Evolutionary conservation across 805 yeast genomes (phyloP).

Genomic region (Blastobotrys robertii): DNA sequence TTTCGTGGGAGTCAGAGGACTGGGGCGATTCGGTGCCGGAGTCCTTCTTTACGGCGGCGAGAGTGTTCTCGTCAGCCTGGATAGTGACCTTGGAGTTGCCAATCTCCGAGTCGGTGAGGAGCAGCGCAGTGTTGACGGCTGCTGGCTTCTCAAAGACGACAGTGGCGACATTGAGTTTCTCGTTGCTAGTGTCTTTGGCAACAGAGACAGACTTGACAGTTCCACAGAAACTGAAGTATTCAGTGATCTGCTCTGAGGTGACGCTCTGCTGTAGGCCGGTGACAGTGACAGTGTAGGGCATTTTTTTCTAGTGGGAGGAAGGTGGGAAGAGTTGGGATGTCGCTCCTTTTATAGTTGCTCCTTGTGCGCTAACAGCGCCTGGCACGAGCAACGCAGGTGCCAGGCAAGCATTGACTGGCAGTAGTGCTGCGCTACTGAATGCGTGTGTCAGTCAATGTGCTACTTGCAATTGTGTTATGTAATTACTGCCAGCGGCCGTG

Average conservation of each 20-base stretch:
- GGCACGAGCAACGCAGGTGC: no score
- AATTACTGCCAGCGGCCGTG: no score
- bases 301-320: slow-evolving; percentile 44
- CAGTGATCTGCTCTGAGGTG: slow-evolving; percentile 41
- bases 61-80: slow-evolving; percentile 24
- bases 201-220: slow-evolving; percentile 28
- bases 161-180: slow-evolving; percentile 34
- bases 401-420: no score
- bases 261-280: slow-evolving; percentile 45
- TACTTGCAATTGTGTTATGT: no score
- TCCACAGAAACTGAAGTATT: slow-evolving; percentile 73
- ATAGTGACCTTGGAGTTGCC: slow-evolving; percentile 49
- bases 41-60: slow-evolving; percentile 13
- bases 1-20: slow-evolving; percentile 32
- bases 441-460: no score
- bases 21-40: slow-evolving; percentile 15
- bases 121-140: slow-evolving; percentile 62
- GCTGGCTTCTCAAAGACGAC: slow-evolving; percentile 46
- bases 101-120: slow-evolving; percentile 65
- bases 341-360: no score
- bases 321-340: slow-evolving; percentile 27
- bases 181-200: slow-evolving; percentile 22
- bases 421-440: no score
- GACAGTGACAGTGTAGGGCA: slow-evolving; percentile 42
- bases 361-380: no score